These are phyloP conservation scores for Tremella yokohamensis DNA, from an alignment of 768 basidiomycete species.

Conservation along the genomic window DNA sequence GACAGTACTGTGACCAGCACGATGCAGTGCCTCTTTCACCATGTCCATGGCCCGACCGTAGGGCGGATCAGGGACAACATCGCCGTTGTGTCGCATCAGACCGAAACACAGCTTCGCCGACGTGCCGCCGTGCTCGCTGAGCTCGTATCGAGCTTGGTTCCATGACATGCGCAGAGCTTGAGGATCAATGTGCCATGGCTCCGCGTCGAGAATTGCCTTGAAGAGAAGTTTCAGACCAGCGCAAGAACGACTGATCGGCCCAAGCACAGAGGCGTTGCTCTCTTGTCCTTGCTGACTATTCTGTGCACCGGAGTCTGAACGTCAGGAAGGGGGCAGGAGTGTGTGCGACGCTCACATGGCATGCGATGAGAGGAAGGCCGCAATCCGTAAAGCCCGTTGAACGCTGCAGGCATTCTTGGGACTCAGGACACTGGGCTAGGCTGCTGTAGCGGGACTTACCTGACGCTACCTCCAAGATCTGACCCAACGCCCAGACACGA, in stretches of 20 bases:
- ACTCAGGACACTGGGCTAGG: no score
- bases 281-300: not conserved
- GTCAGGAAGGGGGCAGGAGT: no score
- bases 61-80: constrained; percentile 64
- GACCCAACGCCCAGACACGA: not conserved
- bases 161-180: constrained; percentile 22
- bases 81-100: constrained; percentile 68
- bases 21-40: constrained; percentile 59
- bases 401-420: not conserved
- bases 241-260: not conserved
- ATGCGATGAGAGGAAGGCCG: not conserved
- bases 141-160: constrained; percentile 54
- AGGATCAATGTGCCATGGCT: not conserved
- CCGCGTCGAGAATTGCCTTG: not conserved
- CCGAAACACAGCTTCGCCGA: constrained; percentile 56
- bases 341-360: not conserved
- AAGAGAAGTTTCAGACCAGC: not conserved
- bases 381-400: not conserved
- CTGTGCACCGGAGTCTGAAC: not conserved
- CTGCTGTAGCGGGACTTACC: not conserved
- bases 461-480: not conserved
- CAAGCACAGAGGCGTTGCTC: not conserved
- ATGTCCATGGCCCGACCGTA: constrained; percentile 61
- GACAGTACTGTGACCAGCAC: constrained; percentile 69
- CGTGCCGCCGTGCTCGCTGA: constrained; percentile 58